Evolutionary conservation across 305 asterid species (phyloP).

Genomic region (Striga hermonthica): DNA sequence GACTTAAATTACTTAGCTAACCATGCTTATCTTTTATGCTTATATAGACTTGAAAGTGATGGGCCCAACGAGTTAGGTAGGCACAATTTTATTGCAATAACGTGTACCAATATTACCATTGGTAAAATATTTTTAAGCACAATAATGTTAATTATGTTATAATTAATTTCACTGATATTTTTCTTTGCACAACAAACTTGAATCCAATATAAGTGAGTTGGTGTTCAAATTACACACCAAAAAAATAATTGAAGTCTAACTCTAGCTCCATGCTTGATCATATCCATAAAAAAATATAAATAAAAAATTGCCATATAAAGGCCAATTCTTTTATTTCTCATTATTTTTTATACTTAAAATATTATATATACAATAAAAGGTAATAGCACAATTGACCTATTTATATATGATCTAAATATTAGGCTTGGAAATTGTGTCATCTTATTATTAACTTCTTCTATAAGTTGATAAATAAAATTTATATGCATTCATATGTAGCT

Average conservation of each 20-base stretch:
- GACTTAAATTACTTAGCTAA: no score
- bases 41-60: no score
- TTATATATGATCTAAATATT: neutral
- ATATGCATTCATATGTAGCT: neutral
- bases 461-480: neutral
- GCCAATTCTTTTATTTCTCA: conserved; percentile 15
- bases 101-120: no score
- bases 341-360: conserved; percentile 6
- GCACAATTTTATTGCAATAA: no score
- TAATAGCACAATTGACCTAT: neutral
- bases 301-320: conserved; percentile 1
- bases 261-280: neutral
- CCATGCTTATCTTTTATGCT: no score
- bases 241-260: conserved; percentile 20
- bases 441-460: neutral
- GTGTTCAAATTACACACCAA: neutral
- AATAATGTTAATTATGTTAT: neutral
- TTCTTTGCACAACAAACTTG: no score
- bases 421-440: conserved; percentile 18
- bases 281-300: conserved; percentile 1
- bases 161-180: no score
- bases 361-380: neutral
- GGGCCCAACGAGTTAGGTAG: no score
- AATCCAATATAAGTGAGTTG: neutral
- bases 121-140: no score